phyloP scores from a whole-genome alignment of 208 protist species.

The Phytomonas francai region DNA sequence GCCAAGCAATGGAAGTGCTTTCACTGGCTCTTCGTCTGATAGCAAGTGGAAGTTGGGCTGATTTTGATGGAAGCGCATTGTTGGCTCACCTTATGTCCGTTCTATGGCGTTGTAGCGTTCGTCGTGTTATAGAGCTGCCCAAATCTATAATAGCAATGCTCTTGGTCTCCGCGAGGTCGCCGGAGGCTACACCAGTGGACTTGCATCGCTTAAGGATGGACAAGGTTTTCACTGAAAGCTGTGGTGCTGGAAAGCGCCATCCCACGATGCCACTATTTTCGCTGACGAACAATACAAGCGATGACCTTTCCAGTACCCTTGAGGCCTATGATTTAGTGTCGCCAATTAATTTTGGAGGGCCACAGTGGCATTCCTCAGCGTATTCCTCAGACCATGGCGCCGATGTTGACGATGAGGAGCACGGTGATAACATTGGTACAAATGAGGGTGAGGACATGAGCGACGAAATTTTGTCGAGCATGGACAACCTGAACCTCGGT shows the following conservation, averaged over 20 bases:
- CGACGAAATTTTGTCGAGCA: slow-evolving; percentile 19
- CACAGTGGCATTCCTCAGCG: neutral
- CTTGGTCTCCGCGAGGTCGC: slow-evolving; percentile 14
- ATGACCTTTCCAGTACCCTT: neutral
- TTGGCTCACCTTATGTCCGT: slow-evolving; percentile 45
- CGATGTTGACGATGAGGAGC: slow-evolving; percentile 7
- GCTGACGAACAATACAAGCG: neutral
- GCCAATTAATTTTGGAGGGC: neutral
- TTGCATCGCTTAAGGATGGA: slow-evolving; percentile 8
- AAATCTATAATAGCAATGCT: slow-evolving; percentile 13
- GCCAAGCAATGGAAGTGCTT: slow-evolving; percentile 13
- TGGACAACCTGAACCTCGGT: slow-evolving; percentile 10
- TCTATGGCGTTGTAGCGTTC: slow-evolving; percentile 37
- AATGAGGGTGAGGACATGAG: slow-evolving; percentile 12
- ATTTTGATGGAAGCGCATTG: slow-evolving; percentile 7
- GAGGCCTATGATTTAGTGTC: neutral
- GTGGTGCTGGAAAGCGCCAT: slow-evolving; percentile 6
- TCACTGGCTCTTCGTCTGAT: neutral
- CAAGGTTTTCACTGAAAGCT: slow-evolving; percentile 18
- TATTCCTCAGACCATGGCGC: slow-evolving; percentile 1
- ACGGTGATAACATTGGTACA: neutral
- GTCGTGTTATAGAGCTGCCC: slow-evolving; percentile 16
- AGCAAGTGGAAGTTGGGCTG: slow-evolving; percentile 1
- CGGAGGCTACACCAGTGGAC: slow-evolving; percentile 1
- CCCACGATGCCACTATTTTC: neutral